Conservation (phyloP, 2,329 filamentous ascomycete species). For the Hymenoscyphus occultus region DNA sequence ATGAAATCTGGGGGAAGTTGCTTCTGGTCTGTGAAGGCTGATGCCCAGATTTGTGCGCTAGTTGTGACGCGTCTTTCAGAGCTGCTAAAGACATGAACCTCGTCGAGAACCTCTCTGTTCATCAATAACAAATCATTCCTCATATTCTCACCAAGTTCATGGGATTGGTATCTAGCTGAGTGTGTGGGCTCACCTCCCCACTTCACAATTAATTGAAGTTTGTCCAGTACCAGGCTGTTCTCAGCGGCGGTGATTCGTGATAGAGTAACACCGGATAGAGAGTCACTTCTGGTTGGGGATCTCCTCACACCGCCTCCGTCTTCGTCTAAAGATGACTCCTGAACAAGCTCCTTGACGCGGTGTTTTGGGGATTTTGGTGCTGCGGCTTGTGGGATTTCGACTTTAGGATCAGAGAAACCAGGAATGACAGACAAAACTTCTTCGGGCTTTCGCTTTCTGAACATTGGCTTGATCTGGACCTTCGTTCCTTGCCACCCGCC, state of each 20-base stretch:
- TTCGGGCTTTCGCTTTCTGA: slow-evolving; percentile 78
- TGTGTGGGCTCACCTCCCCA: slow-evolving; percentile 99
- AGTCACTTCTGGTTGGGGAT: slow-evolving; percentile 69
- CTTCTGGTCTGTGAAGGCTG: slow-evolving; percentile 82
- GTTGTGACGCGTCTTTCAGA: slow-evolving; percentile 93
- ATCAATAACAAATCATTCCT: slow-evolving; percentile 89
- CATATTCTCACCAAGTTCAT: slow-evolving; percentile 94
- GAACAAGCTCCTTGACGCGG: slow-evolving; percentile 10
- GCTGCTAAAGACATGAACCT: slow-evolving; percentile 93
- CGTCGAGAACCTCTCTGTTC: slow-evolving; percentile 87
- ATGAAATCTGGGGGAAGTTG: slow-evolving; percentile 85
- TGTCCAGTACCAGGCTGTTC: slow-evolving; percentile 89
- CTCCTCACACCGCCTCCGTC: slow-evolving; percentile 40
- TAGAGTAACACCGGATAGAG: slow-evolving; percentile 83
- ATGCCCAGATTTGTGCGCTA: slow-evolving; percentile 93
- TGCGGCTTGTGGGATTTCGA: slow-evolving; percentile 9
- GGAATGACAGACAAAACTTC: slow-evolving; percentile 40
- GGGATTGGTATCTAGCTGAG: slow-evolving; percentile 91
- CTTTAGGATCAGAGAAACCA: slow-evolving; percentile 20
- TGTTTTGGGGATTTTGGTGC: slow-evolving; percentile 22
- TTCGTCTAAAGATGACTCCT: slow-evolving; percentile 15
- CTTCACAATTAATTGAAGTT: slow-evolving; percentile 95
- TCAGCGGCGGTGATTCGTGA: slow-evolving; percentile 92
- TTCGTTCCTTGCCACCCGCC: slow-evolving; percentile 94
- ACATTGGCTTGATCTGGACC: slow-evolving; percentile 99